Conservation (phyloP, 1,284 basidiomycete genomes). For the Cerrena zonata region DNA sequence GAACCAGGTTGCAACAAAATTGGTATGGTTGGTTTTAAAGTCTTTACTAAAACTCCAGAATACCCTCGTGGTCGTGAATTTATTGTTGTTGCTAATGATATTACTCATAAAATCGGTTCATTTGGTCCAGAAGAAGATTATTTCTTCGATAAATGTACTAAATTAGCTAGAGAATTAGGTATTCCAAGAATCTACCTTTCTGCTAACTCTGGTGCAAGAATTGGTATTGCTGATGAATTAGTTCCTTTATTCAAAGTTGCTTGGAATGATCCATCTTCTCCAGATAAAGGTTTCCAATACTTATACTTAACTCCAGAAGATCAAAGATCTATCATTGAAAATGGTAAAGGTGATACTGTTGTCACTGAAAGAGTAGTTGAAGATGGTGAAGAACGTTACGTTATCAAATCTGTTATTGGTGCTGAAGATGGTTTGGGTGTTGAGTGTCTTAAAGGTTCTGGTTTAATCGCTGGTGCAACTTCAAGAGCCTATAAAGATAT, state of each 20-base stretch:
- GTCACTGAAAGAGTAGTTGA: slow-evolving; percentile 85
- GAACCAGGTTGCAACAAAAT: slow-evolving; percentile 90
- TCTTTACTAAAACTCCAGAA: slow-evolving; percentile 90
- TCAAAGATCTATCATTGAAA: slow-evolving; percentile 77
- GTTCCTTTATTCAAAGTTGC: slow-evolving; percentile 87
- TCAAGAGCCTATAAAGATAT: slow-evolving; percentile 98
- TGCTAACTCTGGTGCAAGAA: slow-evolving; percentile 95
- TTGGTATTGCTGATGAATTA: slow-evolving; percentile 92
- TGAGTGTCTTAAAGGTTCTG: slow-evolving; percentile 91
- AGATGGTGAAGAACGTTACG: slow-evolving; percentile 81
- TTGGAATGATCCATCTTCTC: slow-evolving; percentile 77
- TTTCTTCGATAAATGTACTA: slow-evolving; percentile 92
- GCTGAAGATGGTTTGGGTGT: slow-evolving; percentile 95
- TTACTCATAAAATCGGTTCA: slow-evolving; percentile 97
- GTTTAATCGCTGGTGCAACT: slow-evolving; percentile 97
- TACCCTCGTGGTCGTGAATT: slow-evolving; percentile 84
- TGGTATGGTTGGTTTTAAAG: slow-evolving; percentile 99
- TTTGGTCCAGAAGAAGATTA: slow-evolving; percentile 95
- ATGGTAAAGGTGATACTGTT: slow-evolving; percentile 73
- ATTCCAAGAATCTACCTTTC: slow-evolving; percentile 95
- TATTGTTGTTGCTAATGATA: slow-evolving; percentile 95
- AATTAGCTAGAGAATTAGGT: slow-evolving; percentile 85
- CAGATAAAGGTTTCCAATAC: slow-evolving; percentile 95
- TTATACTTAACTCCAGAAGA: slow-evolving; percentile 88
- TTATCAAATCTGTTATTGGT: slow-evolving; percentile 95